These are phyloP conservation scores for Cystobasidium slooffiae DNA, from an alignment of 1,284 basidiomycete species.

Conservation along the genomic window DNA sequence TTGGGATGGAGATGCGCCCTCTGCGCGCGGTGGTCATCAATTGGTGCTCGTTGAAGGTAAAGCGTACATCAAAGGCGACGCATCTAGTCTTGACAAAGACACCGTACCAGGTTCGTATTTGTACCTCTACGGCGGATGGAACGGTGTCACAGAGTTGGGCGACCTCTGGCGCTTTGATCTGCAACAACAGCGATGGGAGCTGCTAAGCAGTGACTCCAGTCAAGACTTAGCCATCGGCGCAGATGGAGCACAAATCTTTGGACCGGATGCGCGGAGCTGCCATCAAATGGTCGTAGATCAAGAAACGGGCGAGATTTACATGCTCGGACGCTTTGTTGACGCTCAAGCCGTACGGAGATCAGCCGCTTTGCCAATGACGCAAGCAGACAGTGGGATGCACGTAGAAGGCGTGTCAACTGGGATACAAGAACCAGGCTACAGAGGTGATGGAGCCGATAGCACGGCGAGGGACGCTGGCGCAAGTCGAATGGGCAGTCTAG, in stretches of 20 bases:
- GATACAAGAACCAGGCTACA: no score
- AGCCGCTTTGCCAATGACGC: no score
- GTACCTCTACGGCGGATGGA: conserved; percentile 57
- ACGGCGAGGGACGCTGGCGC: neutral
- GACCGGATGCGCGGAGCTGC: conserved; percentile 55
- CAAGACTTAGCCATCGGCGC: conserved; percentile 11
- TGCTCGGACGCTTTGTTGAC: conserved; percentile 56
- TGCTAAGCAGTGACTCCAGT: conserved; percentile 49
- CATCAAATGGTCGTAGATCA: conserved; percentile 56
- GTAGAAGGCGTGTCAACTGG: no score
- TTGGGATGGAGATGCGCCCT: conserved; percentile 46
- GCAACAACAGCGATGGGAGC: conserved; percentile 50
- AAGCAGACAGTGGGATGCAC: no score
- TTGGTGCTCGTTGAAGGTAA: conserved; percentile 52
- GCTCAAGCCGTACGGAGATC: neutral
- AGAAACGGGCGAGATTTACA: conserved; percentile 56
- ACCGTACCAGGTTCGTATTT: conserved; percentile 43
- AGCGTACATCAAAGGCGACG: neutral
- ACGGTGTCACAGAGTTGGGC: conserved; percentile 54
- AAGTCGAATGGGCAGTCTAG: neutral
- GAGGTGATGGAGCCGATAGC: neutral
- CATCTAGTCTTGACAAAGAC: neutral
- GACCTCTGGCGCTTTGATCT: conserved; percentile 57
- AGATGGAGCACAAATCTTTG: neutral
- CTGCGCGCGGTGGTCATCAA: conserved; percentile 55